Conservation (phyloP, 768 basidiomycete species). For the Mycena albidolilacea region DNA sequence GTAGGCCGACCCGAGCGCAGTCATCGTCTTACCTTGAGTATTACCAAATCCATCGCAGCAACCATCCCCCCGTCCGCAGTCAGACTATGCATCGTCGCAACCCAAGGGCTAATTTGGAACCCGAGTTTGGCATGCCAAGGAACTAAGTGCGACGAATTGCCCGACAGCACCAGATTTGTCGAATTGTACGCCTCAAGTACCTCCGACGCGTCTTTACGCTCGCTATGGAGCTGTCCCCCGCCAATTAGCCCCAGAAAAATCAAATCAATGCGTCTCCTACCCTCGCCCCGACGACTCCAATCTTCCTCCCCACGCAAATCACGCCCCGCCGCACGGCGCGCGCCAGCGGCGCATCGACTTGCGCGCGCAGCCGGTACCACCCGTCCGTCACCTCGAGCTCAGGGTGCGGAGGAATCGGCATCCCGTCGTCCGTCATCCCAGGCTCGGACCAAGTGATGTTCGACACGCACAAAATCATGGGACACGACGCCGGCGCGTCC, state of each 20-base stretch:
- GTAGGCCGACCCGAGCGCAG: background rate
- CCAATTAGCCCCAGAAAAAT: background rate
- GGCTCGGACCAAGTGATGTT: slow-evolving; percentile 70
- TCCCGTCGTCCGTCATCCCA: slow-evolving; percentile 54
- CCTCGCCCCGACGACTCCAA: slow-evolving; percentile 84
- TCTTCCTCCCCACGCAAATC: slow-evolving; percentile 85
- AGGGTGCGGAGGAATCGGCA: slow-evolving; percentile 58
- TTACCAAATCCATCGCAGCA: slow-evolving; percentile 78
- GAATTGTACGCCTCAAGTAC: slow-evolving; percentile 85
- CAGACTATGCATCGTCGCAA: slow-evolving; percentile 85
- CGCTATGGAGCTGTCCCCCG: slow-evolving; percentile 70
- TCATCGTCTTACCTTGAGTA: slow-evolving; percentile 68
- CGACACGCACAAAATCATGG: slow-evolving; percentile 90
- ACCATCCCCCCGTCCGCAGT: slow-evolving; percentile 87
- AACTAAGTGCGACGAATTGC: slow-evolving; percentile 90
- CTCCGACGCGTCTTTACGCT: slow-evolving; percentile 84
- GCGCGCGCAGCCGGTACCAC: slow-evolving; percentile 91
- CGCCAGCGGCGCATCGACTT: slow-evolving; percentile 79
- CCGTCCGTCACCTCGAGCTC: slow-evolving; percentile 96
- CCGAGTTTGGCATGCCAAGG: slow-evolving; percentile 94
- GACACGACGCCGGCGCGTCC: slow-evolving; percentile 83
- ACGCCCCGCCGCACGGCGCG: slow-evolving; percentile 77
- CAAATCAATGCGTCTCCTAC: slow-evolving; percentile 59
- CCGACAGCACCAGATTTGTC: slow-evolving; percentile 75
- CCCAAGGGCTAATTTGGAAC: slow-evolving; percentile 73